A percentile compares a stretch with the other conserved stretches of the same genome.
Evolutionary conservation across 768 basidiomycete genomes (phyloP).

Genomic region (Royoungia palumana): DNA sequence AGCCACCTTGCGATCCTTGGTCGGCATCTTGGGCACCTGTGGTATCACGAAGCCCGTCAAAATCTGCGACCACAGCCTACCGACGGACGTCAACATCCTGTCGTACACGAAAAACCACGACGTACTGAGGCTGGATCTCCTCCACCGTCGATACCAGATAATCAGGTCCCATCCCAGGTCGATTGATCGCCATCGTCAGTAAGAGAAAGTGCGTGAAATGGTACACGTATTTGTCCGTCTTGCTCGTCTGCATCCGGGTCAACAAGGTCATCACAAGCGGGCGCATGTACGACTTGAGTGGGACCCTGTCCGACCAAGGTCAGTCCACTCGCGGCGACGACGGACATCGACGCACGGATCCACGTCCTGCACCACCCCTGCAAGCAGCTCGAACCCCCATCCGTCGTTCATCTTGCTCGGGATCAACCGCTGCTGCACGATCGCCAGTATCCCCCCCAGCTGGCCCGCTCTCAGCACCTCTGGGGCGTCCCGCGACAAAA

Average conservation of each 20-base stretch:
- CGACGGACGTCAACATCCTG: neutral
- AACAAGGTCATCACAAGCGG: constrained; percentile 74
- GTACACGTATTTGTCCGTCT: constrained; percentile 86
- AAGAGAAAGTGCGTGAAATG: constrained; percentile 77
- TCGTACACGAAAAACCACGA: neutral
- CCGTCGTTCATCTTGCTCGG: constrained; percentile 84
- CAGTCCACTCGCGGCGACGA: neutral
- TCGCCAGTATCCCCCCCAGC: constrained; percentile 74
- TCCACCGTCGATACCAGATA: constrained; percentile 76
- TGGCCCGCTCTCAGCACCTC: constrained; percentile 72
- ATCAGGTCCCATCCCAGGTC: constrained; percentile 73
- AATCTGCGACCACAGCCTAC: constrained; percentile 77
- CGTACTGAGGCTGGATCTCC: constrained; percentile 77
- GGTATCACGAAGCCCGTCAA: constrained; percentile 74
- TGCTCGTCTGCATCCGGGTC: constrained; percentile 81
- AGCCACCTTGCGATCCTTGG: constrained; percentile 81
- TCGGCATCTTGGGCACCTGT: constrained; percentile 74
- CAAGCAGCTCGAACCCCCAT: constrained; percentile 88
- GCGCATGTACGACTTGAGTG: constrained; percentile 71
- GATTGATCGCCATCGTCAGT: constrained; percentile 71
- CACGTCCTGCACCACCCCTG: constrained; percentile 68
- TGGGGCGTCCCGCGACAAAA: constrained; percentile 65
- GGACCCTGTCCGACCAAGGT: constrained; percentile 38
- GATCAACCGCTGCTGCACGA: constrained; percentile 86
- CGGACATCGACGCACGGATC: constrained; percentile 49